These are phyloP conservation scores for Glebionis coronaria DNA, from an alignment of 129 eudicot genomes.

Conservation along the genomic window DNA sequence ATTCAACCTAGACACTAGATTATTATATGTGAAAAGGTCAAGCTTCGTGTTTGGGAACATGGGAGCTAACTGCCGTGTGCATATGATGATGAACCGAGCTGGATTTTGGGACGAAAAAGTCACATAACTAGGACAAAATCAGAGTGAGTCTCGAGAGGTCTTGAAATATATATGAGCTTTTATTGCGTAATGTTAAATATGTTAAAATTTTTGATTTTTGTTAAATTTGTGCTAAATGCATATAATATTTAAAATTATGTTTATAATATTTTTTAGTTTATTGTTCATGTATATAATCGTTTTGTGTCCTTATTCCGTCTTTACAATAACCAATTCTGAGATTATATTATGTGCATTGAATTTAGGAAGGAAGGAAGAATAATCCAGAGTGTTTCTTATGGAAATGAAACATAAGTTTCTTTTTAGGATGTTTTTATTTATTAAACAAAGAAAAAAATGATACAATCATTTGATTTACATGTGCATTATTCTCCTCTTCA, in stretches of 20 bases:
- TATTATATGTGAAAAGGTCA: constrained; percentile 12
- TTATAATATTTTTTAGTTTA: no score
- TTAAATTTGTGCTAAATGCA: no score
- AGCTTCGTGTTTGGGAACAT: constrained; percentile 54
- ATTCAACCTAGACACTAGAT: constrained; percentile 29
- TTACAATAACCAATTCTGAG: constrained; percentile 8
- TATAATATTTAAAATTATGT: no score
- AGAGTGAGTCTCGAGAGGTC: no score
- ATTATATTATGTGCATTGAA: constrained; percentile 54
- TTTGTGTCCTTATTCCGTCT: no score
- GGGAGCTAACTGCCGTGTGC: constrained; percentile 36
- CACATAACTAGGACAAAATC: no score
- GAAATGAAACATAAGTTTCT: constrained; percentile 30
- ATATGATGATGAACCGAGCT: constrained; percentile 30
- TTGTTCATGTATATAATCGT: no score
- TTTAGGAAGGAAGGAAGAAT: constrained; percentile 54
- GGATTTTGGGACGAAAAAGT: constrained; percentile 28
- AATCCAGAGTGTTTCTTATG: constrained; percentile 77
- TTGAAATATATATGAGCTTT: no score
- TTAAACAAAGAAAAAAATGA: constrained; percentile 25
- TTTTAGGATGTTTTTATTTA: constrained; percentile 23
- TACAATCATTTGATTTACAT: constrained; percentile 74
- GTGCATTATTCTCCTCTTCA: constrained; percentile 55
- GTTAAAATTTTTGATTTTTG: no score
- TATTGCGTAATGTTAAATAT: no score